phyloP scores from a whole-genome alignment of 78 protist genomes.

The Dictyostelium discoideum region DNA sequence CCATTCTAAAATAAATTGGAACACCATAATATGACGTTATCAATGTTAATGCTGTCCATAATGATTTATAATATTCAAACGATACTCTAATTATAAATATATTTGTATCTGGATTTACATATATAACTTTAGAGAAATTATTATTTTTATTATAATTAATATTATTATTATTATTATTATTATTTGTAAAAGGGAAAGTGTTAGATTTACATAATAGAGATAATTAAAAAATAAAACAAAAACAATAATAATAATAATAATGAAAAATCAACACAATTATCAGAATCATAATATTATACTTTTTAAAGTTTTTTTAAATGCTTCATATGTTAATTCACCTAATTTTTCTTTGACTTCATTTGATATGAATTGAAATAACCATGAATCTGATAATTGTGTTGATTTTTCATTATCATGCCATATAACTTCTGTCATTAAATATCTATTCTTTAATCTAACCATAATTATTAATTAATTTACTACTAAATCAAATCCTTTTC shows the following conservation, averaged over 20 bases:
- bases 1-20: constrained; percentile 32
- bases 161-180: no score
- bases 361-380: constrained; percentile 1
- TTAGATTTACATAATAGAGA: neutral
- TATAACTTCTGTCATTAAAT: constrained; percentile 36
- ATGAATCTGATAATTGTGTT: neutral
- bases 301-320: constrained; percentile 7
- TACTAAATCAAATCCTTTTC: no score
- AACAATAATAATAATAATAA: neutral
- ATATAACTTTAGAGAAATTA: neutral
- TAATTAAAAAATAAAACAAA: neutral
- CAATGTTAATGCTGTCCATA: constrained; percentile 40
- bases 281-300: neutral
- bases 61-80: constrained; percentile 14
- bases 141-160: no score
- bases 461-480: neutral
- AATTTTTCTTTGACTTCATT: neutral
- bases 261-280: no score
- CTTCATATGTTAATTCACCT: constrained; percentile 16
- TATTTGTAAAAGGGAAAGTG: no score
- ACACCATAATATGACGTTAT: constrained; percentile 10
- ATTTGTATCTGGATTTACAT: constrained; percentile 29
- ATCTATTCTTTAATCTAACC: constrained; percentile 72
- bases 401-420: constrained; percentile 22
- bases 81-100: constrained; percentile 5